Base-by-base conservation (phyloP, 805 yeast species). In the Candida silvatica region DNA sequence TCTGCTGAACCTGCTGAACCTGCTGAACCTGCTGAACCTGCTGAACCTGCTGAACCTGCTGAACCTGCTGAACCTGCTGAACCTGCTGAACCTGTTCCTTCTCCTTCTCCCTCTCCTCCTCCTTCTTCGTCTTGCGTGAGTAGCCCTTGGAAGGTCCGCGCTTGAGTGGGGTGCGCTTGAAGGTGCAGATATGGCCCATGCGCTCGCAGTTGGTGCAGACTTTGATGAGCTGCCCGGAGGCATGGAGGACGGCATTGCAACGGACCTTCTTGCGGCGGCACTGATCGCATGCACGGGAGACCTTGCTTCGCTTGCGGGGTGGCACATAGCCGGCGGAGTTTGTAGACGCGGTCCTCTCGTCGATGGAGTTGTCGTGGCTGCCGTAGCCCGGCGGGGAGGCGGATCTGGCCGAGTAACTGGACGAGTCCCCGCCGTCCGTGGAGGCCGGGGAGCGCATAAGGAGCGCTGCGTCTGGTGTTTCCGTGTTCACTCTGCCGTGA, bases 111-210 rank as follows among this genome's bases (percentile, higher is more conserved):
- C 12, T 22, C 24, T 22, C 12, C 12, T 8, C 7, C 12, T 12
- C 9, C 16, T 17, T 31, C 31, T 33, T 31, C 5, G 25, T 17
- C 18, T 34, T 29, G 32, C 49, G 54, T 3, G 47, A 45, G 32
- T 73, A 78, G 2, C 90, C 90, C 48, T 80, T 82, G 1, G 80
- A 67, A 0, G 94, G 94, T 0, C 94, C 94, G 45, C 94, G 59
- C 46, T 82, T 82, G 51, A 82, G 52, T 0, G 88, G 94, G 2
- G 77, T 67, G 33, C 90, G 62, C 17, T 78, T 77, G 51, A 80
- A 82, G 2, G 80, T 64, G 52, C 94, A 82, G 3, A 48, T 51
- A 31, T 79, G 86, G 31, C 66, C 67, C 46, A 66, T 74, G 49
- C 74, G 76, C 12, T 58, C 50, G 54, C 94, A 82, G 43, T 72